These are phyloP conservation scores for Beauveria medogensis DNA, from an alignment of 2,329 filamentous ascomycete genomes.

Conservation along the genomic window DNA sequence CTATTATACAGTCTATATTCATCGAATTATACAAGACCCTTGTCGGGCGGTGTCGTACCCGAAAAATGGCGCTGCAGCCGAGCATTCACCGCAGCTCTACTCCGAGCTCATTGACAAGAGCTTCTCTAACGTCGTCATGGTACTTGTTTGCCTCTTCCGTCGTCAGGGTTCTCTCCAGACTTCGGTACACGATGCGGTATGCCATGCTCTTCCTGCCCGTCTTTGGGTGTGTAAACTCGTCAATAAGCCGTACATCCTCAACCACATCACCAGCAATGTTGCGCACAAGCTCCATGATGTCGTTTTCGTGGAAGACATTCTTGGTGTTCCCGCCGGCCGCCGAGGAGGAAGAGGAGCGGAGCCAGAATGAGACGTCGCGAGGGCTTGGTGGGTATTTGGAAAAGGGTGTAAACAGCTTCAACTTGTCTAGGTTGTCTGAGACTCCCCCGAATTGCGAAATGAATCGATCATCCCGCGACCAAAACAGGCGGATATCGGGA, in stretches of 20 bases:
- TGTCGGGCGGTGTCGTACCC: background rate
- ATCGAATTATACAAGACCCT: background rate
- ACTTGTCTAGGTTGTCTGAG: constrained; percentile 37
- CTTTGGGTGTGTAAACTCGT: constrained; percentile 84
- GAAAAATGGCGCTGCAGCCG: too few relatives aligned
- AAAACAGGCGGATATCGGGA: constrained; percentile 93
- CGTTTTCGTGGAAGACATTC: constrained; percentile 76
- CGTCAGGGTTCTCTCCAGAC: constrained; percentile 81
- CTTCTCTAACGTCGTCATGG: constrained; percentile 58
- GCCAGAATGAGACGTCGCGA: constrained; percentile 94
- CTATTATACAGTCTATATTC: background rate
- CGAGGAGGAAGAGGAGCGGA: constrained; percentile 35
- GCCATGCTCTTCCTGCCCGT: constrained; percentile 77
- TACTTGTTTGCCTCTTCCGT: constrained; percentile 71
- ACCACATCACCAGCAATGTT: constrained; percentile 73
- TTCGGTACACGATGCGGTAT: constrained; percentile 90
- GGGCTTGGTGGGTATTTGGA: constrained; percentile 84
- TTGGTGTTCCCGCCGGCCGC: constrained; percentile 40
- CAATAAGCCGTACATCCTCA: constrained; percentile 78
- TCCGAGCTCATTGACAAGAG: constrained; percentile 62
- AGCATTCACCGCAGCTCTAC: constrained; percentile 51
- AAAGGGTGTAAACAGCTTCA: constrained; percentile 71
- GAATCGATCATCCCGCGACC: constrained; percentile 80
- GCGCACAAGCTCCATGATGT: constrained; percentile 92
- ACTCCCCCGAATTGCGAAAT: constrained; percentile 71